Percentiles rank a stretch among this genome's conserved stretches.
phyloP scores from a whole-genome alignment of 2,329 filamentous ascomycete genomes.

The Talaromyces pinophilus region DNA sequence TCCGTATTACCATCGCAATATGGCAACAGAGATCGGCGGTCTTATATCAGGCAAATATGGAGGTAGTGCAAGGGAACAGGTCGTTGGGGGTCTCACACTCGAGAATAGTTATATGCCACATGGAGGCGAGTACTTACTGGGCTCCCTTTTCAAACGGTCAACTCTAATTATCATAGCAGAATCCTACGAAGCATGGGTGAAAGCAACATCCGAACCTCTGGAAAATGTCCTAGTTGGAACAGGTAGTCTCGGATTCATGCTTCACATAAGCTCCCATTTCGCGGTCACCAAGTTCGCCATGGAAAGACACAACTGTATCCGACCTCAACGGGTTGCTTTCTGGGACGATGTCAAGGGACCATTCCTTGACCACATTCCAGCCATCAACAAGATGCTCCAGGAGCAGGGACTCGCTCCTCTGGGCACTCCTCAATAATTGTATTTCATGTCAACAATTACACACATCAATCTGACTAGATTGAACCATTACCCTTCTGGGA shows the following conservation, averaged over 20 bases:
- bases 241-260: slow-evolving; percentile 1
- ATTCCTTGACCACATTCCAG: neutral
- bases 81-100: neutral
- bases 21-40: neutral
- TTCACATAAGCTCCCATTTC: slow-evolving; percentile 3
- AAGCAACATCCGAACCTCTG: neutral
- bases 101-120: slow-evolving; percentile 7
- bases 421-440: neutral
- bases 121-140: neutral
- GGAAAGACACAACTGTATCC: slow-evolving; percentile 8
- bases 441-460: neutral
- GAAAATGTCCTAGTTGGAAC: neutral
- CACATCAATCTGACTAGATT: neutral
- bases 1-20: slow-evolving; percentile 14
- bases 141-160: neutral
- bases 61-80: neutral
- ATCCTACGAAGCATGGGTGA: slow-evolving; percentile 6
- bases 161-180: neutral
- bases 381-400: neutral
- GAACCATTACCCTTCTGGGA: no score
- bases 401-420: neutral
- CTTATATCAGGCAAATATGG: slow-evolving; percentile 4
- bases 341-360: slow-evolving; percentile 4
- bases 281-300: neutral
- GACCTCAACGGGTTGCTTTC: neutral